Conservation (phyloP, 2,329 filamentous ascomycete species). For the Pseudogymnoascus sp. region DNA sequence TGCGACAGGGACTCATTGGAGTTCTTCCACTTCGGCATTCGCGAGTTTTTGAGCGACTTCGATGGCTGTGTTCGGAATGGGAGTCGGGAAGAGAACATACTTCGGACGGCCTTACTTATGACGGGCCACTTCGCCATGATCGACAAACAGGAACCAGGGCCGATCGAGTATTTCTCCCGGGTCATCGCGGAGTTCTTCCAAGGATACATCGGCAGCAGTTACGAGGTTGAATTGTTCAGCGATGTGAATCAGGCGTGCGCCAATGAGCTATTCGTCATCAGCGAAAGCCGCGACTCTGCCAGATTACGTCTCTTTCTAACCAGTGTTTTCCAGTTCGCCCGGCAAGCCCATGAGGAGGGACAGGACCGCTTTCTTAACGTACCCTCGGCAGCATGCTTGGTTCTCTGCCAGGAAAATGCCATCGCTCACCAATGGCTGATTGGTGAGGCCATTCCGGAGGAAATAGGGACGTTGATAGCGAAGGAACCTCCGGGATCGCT, state of each 20-base stretch:
- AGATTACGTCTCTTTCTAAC: slow-evolving; percentile 19
- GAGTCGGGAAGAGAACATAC: slow-evolving; percentile 19
- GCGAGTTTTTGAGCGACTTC: slow-evolving; percentile 21
- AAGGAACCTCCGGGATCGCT: neutral
- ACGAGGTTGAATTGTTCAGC: slow-evolving; percentile 22
- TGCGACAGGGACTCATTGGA: slow-evolving; percentile 18
- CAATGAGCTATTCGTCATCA: slow-evolving; percentile 21
- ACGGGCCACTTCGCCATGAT: slow-evolving; percentile 19
- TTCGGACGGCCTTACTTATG: slow-evolving; percentile 16
- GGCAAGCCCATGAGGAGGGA: slow-evolving; percentile 19
- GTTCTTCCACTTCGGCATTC: slow-evolving; percentile 20
- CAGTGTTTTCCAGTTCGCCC: slow-evolving; percentile 25
- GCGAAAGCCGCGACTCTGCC: slow-evolving; percentile 17
- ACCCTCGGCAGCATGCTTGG: slow-evolving; percentile 20
- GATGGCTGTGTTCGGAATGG: slow-evolving; percentile 18
- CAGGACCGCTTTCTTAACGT: slow-evolving; percentile 20
- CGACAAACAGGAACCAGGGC: slow-evolving; percentile 18
- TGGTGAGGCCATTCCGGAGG: slow-evolving; percentile 19
- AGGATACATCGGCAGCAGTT: slow-evolving; percentile 22
- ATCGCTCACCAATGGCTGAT: slow-evolving; percentile 21
- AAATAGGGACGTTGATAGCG: slow-evolving; percentile 15
- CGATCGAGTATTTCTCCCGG: slow-evolving; percentile 13
- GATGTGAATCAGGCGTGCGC: slow-evolving; percentile 23
- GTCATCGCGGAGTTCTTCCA: slow-evolving; percentile 20
- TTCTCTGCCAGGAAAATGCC: slow-evolving; percentile 22